Percentiles rank a stretch among this genome's conserved stretches.
phyloP scores from a whole-genome alignment of 2,329 filamentous ascomycete genomes.

The Calonectria fujianensis region DNA sequence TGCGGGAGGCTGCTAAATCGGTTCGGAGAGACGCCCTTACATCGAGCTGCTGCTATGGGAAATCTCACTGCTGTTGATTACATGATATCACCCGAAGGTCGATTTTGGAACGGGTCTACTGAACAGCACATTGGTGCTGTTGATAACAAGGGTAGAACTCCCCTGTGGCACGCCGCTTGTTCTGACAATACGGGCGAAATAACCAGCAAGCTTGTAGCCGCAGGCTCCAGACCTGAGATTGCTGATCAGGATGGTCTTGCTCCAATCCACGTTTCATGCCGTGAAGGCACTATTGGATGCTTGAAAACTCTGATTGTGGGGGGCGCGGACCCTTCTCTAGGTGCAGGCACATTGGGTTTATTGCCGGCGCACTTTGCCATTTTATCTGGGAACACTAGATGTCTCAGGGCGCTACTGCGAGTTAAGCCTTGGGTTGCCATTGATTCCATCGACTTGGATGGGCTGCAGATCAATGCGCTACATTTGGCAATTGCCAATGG shows the following conservation, averaged over 20 bases:
- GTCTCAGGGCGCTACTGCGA: background rate
- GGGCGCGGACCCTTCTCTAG: background rate
- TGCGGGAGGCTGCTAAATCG: background rate
- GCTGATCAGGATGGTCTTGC: constrained; percentile 15
- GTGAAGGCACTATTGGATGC: constrained; percentile 4
- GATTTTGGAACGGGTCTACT: no score
- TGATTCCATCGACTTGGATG: background rate
- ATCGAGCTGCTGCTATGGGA: constrained; percentile 23
- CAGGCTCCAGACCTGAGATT: background rate
- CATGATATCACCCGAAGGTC: background rate
- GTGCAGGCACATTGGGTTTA: constrained; percentile 8
- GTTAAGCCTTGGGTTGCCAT: background rate
- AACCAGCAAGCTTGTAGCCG: background rate
- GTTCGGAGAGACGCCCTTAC: constrained; percentile 12
- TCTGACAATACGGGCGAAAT: background rate
- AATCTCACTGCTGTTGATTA: constrained; percentile 7
- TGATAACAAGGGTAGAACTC: constrained; percentile 19
- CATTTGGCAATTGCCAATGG: constrained; percentile 27
- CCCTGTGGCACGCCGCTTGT: constrained; percentile 29
- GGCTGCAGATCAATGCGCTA: background rate
- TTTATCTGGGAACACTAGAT: constrained; percentile 1
- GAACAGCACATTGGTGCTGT: background rate
- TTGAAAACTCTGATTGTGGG: background rate
- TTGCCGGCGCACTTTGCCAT: constrained; percentile 19
- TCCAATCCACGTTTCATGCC: constrained; percentile 21